Evolutionary conservation across 108 stramenopile genomes (phyloP).

Genomic region (Epipyxis sp.): DNA sequence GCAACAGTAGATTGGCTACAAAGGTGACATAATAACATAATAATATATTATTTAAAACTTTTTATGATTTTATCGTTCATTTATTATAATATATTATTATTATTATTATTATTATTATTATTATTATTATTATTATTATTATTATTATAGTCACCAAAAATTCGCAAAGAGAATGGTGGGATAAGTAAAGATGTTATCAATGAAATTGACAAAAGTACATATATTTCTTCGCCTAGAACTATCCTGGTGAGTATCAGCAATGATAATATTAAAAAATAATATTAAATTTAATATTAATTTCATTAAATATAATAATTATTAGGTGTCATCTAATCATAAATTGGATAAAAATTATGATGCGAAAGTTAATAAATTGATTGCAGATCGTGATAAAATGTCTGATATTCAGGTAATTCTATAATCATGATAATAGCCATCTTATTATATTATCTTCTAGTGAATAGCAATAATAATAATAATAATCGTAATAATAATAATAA

Average conservation of each 20-base stretch:
- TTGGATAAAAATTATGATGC: constrained; percentile 4
- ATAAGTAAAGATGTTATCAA: constrained; percentile 3
- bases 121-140: background rate
- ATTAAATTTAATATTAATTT: background rate
- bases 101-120: background rate
- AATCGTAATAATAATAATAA: background rate
- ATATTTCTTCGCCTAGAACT: background rate
- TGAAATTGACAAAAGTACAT: background rate
- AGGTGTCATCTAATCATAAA: background rate
- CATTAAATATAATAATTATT: background rate
- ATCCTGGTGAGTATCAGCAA: constrained; percentile 1
- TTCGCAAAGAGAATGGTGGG: background rate
- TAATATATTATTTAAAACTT: background rate
- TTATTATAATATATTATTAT: background rate
- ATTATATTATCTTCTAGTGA: background rate
- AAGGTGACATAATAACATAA: too few relatives aligned
- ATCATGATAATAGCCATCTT: background rate
- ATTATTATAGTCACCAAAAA: background rate
- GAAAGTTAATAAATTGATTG: background rate
- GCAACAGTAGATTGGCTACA: too few relatives aligned
- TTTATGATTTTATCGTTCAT: background rate
- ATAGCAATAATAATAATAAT: background rate
- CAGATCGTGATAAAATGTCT: background rate
- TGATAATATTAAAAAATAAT: too few relatives aligned
- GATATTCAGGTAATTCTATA: background rate